Evolutionary conservation across 768 basidiomycete genomes (phyloP), one percentile per base, ranked within the genome.

Genomic region (Boletus coccyginus): DNA sequence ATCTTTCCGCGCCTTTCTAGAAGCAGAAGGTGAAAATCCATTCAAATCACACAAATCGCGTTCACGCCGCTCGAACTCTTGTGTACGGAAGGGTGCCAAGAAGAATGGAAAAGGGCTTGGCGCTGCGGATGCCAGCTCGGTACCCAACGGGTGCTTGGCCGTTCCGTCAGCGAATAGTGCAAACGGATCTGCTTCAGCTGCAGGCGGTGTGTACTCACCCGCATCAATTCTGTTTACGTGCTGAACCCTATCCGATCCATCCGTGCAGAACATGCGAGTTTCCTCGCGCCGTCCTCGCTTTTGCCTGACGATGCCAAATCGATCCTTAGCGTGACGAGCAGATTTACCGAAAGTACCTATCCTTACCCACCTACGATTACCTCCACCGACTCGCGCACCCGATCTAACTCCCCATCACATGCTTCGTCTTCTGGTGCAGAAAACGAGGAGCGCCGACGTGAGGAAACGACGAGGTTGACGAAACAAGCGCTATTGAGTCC

Each of bases 1-100:
- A 53, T 90, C 87, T 67, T 99, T 93, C 78, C 84, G 87, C 57
- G 86, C 93, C 9, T 99, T 97, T 67, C 88, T 98, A 61, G 81
- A 88, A 62, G 90, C 94, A 35, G 95, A 99, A 71, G 94, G 95
- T 27, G 94, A 97, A 70, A 81, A 77, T 61, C 72, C 70, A n/a
- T 70, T 74, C 53, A 72, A 75, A 13, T 65, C 67, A 3, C 70
- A 60, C 21, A 70, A 62, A 46, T 60, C 60, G 7, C 62, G 58
- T 33, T 50, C 60, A 35, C 31, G 57, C 39, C 62, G 46, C 35
- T 46, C 57, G 45, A 59, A 58, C 31, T 32, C 19, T 39, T 52
- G 57, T 39, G 13, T 45, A 14, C 48, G 13, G 11, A 62, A 55
- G 33, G 39, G 46, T 33, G 29, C 54, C 35, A 61, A 61, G 40